These are phyloP conservation scores for Carallia pectinifolia DNA, from an alignment of 345 rosid species.

Conservation along the genomic window DNA sequence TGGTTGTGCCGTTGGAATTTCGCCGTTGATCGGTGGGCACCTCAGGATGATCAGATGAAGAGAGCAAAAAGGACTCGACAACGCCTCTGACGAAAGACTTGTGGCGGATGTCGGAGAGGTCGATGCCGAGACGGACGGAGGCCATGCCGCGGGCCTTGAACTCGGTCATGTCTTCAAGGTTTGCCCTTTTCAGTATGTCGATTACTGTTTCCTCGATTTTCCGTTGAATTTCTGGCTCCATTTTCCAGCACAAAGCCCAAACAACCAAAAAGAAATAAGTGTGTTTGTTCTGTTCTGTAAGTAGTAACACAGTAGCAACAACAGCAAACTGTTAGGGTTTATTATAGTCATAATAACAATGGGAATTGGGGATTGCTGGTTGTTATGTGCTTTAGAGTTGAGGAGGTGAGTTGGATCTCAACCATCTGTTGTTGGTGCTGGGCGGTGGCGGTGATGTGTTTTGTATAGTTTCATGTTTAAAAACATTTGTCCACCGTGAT, in stretches of 20 bases:
- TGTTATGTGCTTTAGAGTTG: not conserved
- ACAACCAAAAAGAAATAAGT: conserved; percentile 1
- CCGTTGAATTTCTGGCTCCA: conserved; percentile 36
- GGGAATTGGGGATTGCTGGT: not conserved
- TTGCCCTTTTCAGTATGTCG: conserved; percentile 47
- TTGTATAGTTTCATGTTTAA: not conserved
- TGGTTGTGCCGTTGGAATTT: not conserved
- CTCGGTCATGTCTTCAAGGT: conserved; percentile 70
- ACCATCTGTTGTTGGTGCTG: too few relatives aligned
- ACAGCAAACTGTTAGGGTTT: too few relatives aligned
- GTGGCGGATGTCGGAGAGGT: conserved; percentile 39
- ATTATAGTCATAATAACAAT: too few relatives aligned
- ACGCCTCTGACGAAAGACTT: conserved; percentile 55
- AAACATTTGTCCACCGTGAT: conserved; percentile 20
- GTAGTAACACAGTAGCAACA: too few relatives aligned
- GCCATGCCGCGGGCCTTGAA: conserved; percentile 60
- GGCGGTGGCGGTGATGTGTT: not conserved
- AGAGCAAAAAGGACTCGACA: conserved; percentile 57
- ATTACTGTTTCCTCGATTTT: conserved; percentile 58
- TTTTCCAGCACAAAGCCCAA: not conserved
- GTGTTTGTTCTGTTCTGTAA: too few relatives aligned
- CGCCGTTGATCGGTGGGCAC: conserved; percentile 16
- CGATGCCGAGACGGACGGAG: conserved; percentile 56
- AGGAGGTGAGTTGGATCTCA: not conserved
- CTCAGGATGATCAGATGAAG: not conserved